phyloP scores from a whole-genome alignment of 176 grass and related monocot species.

The Leersia perrieri region DNA sequence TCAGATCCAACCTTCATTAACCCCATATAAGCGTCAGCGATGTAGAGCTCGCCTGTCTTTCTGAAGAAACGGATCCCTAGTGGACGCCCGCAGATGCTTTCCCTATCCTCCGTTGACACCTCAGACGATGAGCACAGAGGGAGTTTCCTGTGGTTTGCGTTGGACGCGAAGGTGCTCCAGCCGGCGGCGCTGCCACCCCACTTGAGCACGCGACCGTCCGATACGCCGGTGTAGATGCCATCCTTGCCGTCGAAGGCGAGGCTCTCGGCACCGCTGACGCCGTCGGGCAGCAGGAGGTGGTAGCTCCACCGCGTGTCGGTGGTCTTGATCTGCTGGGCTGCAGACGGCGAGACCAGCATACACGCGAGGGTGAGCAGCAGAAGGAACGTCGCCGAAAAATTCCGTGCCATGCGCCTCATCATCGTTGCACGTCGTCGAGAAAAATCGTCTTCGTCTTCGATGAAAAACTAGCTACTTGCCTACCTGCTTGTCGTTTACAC shows the following conservation, averaged over 20 bases:
- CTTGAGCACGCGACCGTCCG: conserved; percentile 48
- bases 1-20: conserved; percentile 36
- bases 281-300: not conserved
- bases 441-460: not conserved
- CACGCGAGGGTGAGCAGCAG: not conserved
- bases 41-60: conserved; percentile 55
- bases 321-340: conserved; percentile 4
- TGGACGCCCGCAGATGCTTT: conserved; percentile 57
- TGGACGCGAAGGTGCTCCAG: conserved; percentile 54
- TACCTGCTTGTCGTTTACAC: not conserved
- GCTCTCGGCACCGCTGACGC: conserved; percentile 51
- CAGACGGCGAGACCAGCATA: not conserved
- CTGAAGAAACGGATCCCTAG: conserved; percentile 47
- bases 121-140: not conserved
- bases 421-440: not conserved
- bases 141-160: conserved; percentile 21
- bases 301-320: conserved; percentile 20
- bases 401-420: not conserved
- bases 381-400: not conserved
- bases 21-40: conserved; percentile 62
- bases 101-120: not conserved
- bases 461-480: not conserved
- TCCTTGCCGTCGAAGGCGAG: conserved; percentile 47
- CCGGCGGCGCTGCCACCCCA: conserved; percentile 38
- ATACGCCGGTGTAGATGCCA: conserved; percentile 57